A percentile compares a stretch with the other conserved stretches of the same genome.
Conservation (phyloP, 2,329 filamentous ascomycete species). For the Ascochyta koolunga region DNA sequence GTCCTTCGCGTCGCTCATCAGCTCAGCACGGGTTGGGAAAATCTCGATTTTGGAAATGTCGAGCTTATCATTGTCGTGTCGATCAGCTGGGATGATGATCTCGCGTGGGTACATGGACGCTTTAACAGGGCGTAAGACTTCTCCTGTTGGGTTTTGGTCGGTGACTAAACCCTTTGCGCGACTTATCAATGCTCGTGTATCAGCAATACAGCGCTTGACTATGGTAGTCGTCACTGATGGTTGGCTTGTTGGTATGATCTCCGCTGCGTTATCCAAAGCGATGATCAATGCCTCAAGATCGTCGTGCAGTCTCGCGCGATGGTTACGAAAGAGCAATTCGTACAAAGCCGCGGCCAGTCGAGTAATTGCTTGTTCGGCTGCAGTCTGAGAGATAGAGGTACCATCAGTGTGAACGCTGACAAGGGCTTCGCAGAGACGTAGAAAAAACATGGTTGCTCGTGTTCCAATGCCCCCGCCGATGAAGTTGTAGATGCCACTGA, state of each 20-base stretch:
- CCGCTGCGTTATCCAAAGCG: conserved; percentile 5
- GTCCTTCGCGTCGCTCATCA: conserved; percentile 48
- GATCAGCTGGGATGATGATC: conserved; percentile 25
- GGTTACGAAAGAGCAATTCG: conserved; percentile 22
- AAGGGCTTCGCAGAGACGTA: conserved; percentile 28
- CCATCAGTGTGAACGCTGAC: not conserved
- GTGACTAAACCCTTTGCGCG: conserved; percentile 8
- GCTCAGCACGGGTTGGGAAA: conserved; percentile 42
- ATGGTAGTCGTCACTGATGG: conserved; percentile 1
- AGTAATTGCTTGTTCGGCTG: conserved; percentile 8
- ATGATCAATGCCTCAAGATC: conserved; percentile 16
- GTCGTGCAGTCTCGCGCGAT: conserved; percentile 25
- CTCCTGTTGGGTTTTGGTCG: not conserved
- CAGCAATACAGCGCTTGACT: not conserved
- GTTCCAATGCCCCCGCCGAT: conserved; percentile 40
- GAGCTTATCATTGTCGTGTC: conserved; percentile 43
- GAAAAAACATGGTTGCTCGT: conserved; percentile 40
- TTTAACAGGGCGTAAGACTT: not conserved
- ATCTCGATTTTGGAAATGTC: conserved; percentile 41
- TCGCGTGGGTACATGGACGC: conserved; percentile 34
- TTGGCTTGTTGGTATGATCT: too few species aligned
- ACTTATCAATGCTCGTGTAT: not conserved
- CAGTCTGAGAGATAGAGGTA: not conserved
- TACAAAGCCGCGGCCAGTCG: conserved; percentile 15
- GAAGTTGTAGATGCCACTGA: conserved; percentile 44